Evolutionary conservation across 495 filamentous ascomycete genomes (phyloP).

Genomic region (Bombardia bombarda): DNA sequence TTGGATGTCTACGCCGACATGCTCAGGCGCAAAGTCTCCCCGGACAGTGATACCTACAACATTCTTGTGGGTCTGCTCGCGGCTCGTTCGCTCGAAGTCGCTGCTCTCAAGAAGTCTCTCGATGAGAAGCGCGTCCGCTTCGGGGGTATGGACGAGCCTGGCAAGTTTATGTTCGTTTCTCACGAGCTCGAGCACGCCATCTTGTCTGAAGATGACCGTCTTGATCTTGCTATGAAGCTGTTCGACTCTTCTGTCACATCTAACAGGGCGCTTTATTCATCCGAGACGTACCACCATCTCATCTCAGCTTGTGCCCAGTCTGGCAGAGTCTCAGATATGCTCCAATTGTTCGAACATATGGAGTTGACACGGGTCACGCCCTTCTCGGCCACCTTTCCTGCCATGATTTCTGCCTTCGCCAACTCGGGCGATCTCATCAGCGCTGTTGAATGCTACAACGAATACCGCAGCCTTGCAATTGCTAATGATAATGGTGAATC

Average conservation of each 20-base stretch:
- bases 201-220: conserved; percentile 74
- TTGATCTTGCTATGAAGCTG: conserved; percentile 73
- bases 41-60: conserved; percentile 78
- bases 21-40: conserved; percentile 74
- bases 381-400: conserved; percentile 70
- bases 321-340: conserved; percentile 76
- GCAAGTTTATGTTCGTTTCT: conserved; percentile 85
- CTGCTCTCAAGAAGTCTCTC: conserved; percentile 57
- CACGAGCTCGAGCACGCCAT: conserved; percentile 77
- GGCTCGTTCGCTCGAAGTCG: conserved; percentile 64
- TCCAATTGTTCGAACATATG: conserved; percentile 83
- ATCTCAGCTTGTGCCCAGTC: conserved; percentile 78
- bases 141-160: conserved; percentile 77
- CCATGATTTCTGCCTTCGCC: conserved; percentile 90
- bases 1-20: conserved; percentile 95
- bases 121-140: conserved; percentile 71
- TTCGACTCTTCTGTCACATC: conserved; percentile 65
- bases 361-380: conserved; percentile 65
- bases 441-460: conserved; percentile 92
- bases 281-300: conserved; percentile 69
- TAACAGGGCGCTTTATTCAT: conserved; percentile 48
- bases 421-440: conserved; percentile 69
- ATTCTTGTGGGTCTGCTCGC: conserved; percentile 77
- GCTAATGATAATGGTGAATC: conserved; percentile 69
- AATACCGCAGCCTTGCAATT: conserved; percentile 79